Evolutionary conservation across 2,329 filamentous ascomycete genomes (phyloP).

Genomic region (Calonectria honghensis): DNA sequence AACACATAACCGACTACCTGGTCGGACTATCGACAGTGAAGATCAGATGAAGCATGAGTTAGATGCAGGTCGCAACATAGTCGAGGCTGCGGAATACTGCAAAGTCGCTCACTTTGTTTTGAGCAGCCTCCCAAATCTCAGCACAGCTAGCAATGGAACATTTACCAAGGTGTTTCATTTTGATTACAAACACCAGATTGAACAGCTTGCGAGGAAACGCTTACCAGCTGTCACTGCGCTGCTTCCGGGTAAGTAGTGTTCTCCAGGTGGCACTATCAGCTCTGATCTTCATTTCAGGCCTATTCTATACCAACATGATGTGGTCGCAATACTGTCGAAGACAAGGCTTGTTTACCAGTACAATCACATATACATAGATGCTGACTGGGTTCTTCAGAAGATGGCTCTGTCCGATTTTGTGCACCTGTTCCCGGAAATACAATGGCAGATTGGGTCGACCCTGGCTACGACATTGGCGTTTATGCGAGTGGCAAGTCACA

Average conservation of each 20-base stretch:
- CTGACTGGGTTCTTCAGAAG: slow-evolving; percentile 21
- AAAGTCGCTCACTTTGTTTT: slow-evolving; percentile 43
- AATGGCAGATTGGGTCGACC: slow-evolving; percentile 41
- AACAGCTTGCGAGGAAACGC: slow-evolving; percentile 31
- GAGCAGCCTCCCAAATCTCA: slow-evolving; percentile 42
- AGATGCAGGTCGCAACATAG: slow-evolving; percentile 41
- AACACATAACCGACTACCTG: slow-evolving; percentile 32
- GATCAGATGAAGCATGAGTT: slow-evolving; percentile 43
- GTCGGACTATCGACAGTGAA: slow-evolving; percentile 33
- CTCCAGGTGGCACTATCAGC: too few species aligned
- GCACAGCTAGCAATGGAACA: slow-evolving; percentile 23
- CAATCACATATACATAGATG: neutral
- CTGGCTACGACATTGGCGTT: slow-evolving; percentile 39
- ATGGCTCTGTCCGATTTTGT: slow-evolving; percentile 42
- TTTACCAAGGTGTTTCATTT: slow-evolving; percentile 42
- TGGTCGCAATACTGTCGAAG: slow-evolving; percentile 42
- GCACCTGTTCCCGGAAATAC: slow-evolving; percentile 36
- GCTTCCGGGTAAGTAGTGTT: slow-evolving; percentile 30
- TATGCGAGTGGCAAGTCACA: slow-evolving; percentile 37
- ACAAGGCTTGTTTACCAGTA: slow-evolving; percentile 8
- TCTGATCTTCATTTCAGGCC: slow-evolving; percentile 26
- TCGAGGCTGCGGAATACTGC: slow-evolving; percentile 38
- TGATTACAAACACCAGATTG: slow-evolving; percentile 41
- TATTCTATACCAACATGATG: slow-evolving; percentile 45
- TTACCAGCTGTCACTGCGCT: slow-evolving; percentile 38